Evolutionary conservation across 306 rosid genomes (phyloP).

Genomic region (Cucurbita ficifolia): DNA sequence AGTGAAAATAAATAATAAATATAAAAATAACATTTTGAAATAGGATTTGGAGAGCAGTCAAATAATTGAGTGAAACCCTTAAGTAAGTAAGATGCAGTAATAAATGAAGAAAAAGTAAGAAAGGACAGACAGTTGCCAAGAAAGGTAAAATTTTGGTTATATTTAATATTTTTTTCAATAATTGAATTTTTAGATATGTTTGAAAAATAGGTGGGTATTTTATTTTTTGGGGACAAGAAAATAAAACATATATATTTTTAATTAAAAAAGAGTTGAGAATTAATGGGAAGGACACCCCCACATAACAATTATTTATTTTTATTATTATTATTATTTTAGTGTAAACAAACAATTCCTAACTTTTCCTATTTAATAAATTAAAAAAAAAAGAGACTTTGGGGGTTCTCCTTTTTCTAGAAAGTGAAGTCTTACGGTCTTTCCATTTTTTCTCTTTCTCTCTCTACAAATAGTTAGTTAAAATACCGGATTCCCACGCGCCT

Average conservation of each 20-base stretch:
- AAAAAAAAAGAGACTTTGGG: neutral
- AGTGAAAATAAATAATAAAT: too few relatives aligned
- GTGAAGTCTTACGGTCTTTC: neutral
- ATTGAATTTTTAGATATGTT: neutral
- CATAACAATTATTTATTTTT: neutral
- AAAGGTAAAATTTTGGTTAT: neutral
- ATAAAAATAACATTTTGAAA: too few relatives aligned
- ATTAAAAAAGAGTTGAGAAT: too few relatives aligned
- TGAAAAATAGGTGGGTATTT: neutral
- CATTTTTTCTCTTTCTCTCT: neutral
- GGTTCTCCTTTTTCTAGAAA: neutral
- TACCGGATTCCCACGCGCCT: neutral
- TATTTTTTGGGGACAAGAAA: too few relatives aligned
- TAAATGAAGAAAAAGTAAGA: neutral
- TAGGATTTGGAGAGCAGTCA: neutral
- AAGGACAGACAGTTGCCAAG: neutral
- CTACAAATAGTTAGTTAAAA: neutral
- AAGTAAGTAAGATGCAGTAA: neutral
- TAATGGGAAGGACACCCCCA: neutral
- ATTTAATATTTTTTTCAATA: neutral
- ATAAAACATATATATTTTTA: too few relatives aligned
- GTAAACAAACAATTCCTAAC: slow-evolving; percentile 2
- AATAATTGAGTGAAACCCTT: neutral
- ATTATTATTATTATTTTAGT: neutral
- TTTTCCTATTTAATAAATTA: neutral